Conservation (phyloP, 148 eudicot species). For the Linanthus parryae region DNA sequence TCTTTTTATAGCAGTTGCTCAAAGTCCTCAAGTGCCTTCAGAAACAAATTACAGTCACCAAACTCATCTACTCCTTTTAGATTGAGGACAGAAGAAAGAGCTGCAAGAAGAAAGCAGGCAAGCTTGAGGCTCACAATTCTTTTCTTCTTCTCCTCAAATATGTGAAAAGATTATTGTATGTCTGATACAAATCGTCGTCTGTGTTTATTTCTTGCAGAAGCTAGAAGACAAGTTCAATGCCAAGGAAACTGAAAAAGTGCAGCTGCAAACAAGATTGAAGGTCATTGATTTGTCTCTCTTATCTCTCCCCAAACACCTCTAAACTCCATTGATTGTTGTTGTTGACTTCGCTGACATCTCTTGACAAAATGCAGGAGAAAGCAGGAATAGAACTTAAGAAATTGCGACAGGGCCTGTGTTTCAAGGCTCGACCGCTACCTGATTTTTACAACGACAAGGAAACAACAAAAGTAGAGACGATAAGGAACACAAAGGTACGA, state of each 20-base stretch:
- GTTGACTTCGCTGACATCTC: background rate
- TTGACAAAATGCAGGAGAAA: constrained; percentile 43
- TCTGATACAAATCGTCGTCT: background rate
- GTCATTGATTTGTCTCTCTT: constrained; percentile 10
- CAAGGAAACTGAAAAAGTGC: constrained; percentile 31
- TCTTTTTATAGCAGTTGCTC: constrained; percentile 23
- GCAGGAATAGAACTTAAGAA: constrained; percentile 59
- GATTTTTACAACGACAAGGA: constrained; percentile 46
- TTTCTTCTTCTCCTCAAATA: background rate
- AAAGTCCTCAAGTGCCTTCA: constrained; percentile 36
- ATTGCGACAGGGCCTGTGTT: constrained; percentile 69
- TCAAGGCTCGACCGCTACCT: constrained; percentile 65
- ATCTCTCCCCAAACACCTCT: background rate
- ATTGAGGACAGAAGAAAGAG: constrained; percentile 50
- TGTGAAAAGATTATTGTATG: background rate
- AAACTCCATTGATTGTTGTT: background rate
- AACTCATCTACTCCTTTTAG: constrained; percentile 30
- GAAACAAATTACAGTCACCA: constrained; percentile 46
- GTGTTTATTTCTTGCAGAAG: constrained; percentile 23
- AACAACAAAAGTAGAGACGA: constrained; percentile 24
- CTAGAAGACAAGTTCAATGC: constrained; percentile 50
- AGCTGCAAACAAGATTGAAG: constrained; percentile 36
- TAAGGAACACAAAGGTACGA: constrained; percentile 47
- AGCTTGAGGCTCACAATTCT: constrained; percentile 1
- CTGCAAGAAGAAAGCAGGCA: constrained; percentile 56